Evolutionary conservation across 1,284 basidiomycete species (phyloP).

Genomic region (Heimioporus punctisporus): DNA sequence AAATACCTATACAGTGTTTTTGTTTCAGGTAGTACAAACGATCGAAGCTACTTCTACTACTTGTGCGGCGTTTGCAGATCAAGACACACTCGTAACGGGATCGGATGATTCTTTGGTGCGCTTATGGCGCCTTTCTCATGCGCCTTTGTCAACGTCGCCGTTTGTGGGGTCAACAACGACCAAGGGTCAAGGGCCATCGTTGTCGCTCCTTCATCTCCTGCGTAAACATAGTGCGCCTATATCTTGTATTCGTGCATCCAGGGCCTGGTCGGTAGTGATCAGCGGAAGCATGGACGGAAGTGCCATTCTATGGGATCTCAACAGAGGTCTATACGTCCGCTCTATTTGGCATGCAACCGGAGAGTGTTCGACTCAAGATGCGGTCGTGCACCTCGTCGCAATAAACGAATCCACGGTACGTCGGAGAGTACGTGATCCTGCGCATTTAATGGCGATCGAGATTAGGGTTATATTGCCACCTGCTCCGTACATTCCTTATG

Average conservation of each 20-base stretch:
- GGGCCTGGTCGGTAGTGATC: conserved; percentile 83
- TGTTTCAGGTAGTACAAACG: conserved; percentile 65
- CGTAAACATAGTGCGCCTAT: conserved; percentile 76
- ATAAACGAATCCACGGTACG: conserved; percentile 88
- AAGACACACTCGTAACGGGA: conserved; percentile 74
- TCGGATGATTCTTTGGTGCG: conserved; percentile 78
- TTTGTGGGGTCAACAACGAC: conserved; percentile 20
- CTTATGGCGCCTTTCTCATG: conserved; percentile 68
- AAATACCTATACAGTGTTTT: background rate
- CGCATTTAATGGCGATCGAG: background rate
- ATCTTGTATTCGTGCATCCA: conserved; percentile 72
- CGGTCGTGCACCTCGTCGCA: conserved; percentile 68
- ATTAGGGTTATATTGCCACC: conserved; percentile 81
- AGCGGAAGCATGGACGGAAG: conserved; percentile 88
- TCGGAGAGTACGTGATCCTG: conserved; percentile 5
- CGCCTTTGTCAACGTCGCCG: conserved; percentile 22
- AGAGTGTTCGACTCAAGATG: conserved; percentile 31
- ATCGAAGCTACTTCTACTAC: conserved; percentile 74
- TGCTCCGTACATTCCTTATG: conserved; percentile 70
- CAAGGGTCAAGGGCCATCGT: conserved; percentile 28
- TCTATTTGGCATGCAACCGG: conserved; percentile 70
- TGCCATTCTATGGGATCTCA: conserved; percentile 91
- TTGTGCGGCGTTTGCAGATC: conserved; percentile 79
- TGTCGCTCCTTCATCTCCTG: conserved; percentile 71
- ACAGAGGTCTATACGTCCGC: conserved; percentile 76